These are phyloP conservation scores for Starmerella gropengiesseri DNA, from an alignment of 805 yeast species.

Conservation along the genomic window DNA sequence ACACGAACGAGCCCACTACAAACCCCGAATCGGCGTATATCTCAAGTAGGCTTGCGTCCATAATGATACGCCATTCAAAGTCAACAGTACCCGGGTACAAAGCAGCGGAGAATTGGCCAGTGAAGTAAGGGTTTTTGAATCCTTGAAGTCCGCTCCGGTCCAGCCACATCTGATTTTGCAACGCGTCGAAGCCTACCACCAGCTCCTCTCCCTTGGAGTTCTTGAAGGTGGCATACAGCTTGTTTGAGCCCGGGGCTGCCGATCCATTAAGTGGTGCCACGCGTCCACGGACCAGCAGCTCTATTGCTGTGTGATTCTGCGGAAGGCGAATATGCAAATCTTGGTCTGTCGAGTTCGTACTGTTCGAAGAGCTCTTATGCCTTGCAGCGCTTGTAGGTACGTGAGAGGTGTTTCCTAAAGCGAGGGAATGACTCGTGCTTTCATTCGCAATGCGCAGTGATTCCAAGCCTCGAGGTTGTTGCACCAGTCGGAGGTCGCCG, in stretches of 20 bases:
- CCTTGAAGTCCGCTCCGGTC: conserved; percentile 15
- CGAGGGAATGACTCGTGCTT: not conserved
- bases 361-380: no score
- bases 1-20: conserved; percentile 15
- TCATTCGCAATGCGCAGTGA: not conserved
- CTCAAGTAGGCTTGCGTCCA: conserved; percentile 19
- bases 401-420: no score
- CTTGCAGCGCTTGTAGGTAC: no score
- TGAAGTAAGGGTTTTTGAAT: conserved; percentile 18
- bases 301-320: not conserved
- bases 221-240: conserved; percentile 5
- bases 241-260: conserved; percentile 5
- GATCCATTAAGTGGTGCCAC: not conserved
- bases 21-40: conserved; percentile 19
- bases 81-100: not conserved
- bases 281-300: not conserved
- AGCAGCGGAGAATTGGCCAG: conserved; percentile 18
- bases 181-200: conserved; percentile 15
- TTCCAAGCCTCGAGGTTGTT: conserved; percentile 14
- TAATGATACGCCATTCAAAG: conserved; percentile 13
- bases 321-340: not conserved
- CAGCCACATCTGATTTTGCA: conserved; percentile 16
- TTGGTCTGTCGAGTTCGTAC: no score
- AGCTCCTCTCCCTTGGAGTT: conserved; percentile 13
- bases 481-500: conserved; percentile 9